phyloP scores from a whole-genome alignment of 345 rosid species.

The Dovyalis caffra region DNA sequence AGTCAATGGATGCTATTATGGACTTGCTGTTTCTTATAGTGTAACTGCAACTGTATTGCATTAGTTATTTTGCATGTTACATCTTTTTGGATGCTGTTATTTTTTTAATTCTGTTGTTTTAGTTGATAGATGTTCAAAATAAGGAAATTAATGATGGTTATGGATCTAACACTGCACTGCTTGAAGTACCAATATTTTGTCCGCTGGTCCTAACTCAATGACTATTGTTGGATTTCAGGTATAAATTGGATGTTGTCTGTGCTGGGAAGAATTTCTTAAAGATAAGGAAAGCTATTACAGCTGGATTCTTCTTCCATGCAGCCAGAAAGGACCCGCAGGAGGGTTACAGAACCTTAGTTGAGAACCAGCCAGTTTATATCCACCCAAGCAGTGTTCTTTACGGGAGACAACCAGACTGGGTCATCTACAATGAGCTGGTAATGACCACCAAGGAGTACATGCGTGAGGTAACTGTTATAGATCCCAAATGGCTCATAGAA shows the following conservation, averaged over 20 bases:
- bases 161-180: too few relatives aligned
- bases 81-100: too few relatives aligned
- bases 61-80: too few relatives aligned
- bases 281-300: slow-evolving; percentile 83
- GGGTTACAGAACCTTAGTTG: slow-evolving; percentile 78
- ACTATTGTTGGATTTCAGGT: slow-evolving; percentile 39
- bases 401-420: slow-evolving; percentile 96
- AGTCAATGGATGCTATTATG: too few relatives aligned
- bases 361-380: slow-evolving; percentile 82
- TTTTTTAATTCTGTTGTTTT: too few relatives aligned
- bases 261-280: slow-evolving; percentile 72
- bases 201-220: background rate
- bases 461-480: slow-evolving; percentile 78
- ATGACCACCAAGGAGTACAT: slow-evolving; percentile 94
- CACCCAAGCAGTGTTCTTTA: slow-evolving; percentile 92
- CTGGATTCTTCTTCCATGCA: slow-evolving; percentile 87
- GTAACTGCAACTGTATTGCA: too few relatives aligned
- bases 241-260: slow-evolving; percentile 73
- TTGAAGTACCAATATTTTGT: too few relatives aligned
- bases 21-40: too few relatives aligned
- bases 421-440: slow-evolving; percentile 85
- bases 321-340: slow-evolving; percentile 88
- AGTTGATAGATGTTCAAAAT: too few relatives aligned
- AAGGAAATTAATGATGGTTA: too few relatives aligned
- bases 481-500: slow-evolving; percentile 92